Evolutionary conservation across 495 filamentous ascomycete genomes (phyloP).

Genomic region (Xeromyces bisporus): DNA sequence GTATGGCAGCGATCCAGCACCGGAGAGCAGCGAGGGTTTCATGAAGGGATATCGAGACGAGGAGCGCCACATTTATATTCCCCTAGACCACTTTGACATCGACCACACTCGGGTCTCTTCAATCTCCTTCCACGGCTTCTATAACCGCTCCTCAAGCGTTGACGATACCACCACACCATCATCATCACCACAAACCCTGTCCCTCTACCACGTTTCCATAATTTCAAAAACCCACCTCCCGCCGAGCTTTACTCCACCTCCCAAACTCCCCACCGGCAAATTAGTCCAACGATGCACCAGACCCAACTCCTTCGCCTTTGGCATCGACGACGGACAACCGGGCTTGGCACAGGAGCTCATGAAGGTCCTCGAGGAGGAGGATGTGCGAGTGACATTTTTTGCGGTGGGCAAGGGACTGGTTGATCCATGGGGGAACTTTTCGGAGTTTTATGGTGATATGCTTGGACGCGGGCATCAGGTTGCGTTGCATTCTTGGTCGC

Average conservation of each 20-base stretch:
- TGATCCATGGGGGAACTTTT: conserved; percentile 41
- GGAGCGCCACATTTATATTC: conserved; percentile 50
- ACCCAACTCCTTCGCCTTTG: conserved; percentile 63
- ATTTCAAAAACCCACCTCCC: conserved; percentile 33
- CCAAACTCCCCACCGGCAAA: conserved; percentile 44
- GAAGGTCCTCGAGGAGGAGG: conserved; percentile 42
- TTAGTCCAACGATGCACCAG: conserved; percentile 49
- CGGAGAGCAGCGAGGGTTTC: background rate
- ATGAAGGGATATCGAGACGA: conserved; percentile 9
- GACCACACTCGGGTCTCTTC: conserved; percentile 42
- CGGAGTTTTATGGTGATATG: conserved; percentile 51
- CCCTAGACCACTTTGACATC: conserved; percentile 55
- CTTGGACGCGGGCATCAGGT: conserved; percentile 50
- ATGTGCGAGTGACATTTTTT: conserved; percentile 61
- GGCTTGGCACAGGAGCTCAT: conserved; percentile 44
- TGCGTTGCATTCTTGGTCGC: conserved; percentile 56
- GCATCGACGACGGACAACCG: conserved; percentile 64
- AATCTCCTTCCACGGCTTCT: conserved; percentile 55
- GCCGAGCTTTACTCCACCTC: conserved; percentile 30
- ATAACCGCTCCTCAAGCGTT: conserved; percentile 47
- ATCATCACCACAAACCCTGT: conserved; percentile 14
- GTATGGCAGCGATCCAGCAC: too few species aligned
- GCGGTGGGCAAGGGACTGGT: conserved; percentile 51
- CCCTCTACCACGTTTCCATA: conserved; percentile 48
- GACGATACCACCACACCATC: conserved; percentile 1